A percentile compares a stretch with the other conserved stretches of the same genome.
phyloP scores from a whole-genome alignment of 2,329 filamentous ascomycete genomes.

The Clarireedia homoeocarpa region DNA sequence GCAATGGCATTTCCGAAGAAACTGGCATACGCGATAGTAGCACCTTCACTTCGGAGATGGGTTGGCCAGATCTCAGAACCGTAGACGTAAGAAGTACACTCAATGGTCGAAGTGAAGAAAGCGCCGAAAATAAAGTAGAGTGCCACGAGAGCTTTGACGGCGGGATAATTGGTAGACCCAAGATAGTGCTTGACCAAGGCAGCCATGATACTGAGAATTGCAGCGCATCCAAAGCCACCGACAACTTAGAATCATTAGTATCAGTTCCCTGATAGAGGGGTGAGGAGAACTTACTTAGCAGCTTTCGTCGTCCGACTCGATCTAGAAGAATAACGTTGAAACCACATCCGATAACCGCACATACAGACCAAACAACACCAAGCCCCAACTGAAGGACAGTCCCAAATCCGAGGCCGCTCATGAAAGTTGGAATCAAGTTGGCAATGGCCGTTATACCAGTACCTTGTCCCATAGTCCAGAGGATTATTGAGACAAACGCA shows the following conservation, averaged over 20 bases:
- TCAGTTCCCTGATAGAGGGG: not conserved
- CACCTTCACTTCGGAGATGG: constrained; percentile 23
- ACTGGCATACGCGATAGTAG: not conserved
- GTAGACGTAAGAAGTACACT: constrained; percentile 26
- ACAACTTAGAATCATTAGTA: constrained; percentile 17
- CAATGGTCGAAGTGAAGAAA: constrained; percentile 4
- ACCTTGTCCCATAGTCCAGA: constrained; percentile 3
- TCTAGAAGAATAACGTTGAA: not conserved
- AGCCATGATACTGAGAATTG: constrained; percentile 18
- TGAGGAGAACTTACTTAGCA: not conserved
- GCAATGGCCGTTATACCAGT: constrained; percentile 3
- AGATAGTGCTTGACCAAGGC: constrained; percentile 5
- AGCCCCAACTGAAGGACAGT: not conserved
- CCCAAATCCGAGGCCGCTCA: constrained; percentile 1
- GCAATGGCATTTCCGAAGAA: constrained; percentile 4
- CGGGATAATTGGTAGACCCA: not conserved
- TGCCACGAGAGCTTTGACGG: constrained; percentile 3
- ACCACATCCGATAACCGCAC: not conserved
- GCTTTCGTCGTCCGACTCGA: not conserved
- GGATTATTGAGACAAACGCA: not conserved
- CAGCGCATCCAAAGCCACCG: constrained; percentile 19
- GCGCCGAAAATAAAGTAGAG: constrained; percentile 3
- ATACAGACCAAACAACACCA: not conserved
- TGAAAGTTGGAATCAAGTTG: constrained; percentile 3
- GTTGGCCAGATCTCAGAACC: constrained; percentile 31